phyloP scores from a whole-genome alignment of 208 protist genomes.

The Acanthamoeba royreba region DNA sequence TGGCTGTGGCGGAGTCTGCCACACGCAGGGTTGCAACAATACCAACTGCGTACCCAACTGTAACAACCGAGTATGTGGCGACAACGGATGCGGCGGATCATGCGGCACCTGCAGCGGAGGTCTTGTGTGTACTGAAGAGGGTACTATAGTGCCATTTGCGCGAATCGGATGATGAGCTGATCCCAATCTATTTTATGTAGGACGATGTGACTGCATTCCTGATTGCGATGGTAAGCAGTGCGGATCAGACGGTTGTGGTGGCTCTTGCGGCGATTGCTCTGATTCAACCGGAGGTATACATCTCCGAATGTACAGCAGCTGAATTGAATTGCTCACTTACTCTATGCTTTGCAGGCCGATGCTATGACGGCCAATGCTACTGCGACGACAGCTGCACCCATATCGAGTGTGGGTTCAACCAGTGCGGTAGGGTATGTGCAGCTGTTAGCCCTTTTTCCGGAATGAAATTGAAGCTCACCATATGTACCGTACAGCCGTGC shows the following conservation, averaged over 20 bases:
- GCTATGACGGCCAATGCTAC: slow-evolving; percentile 20
- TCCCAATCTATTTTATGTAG: not conserved
- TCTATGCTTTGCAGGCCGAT: not conserved
- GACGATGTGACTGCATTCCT: slow-evolving; percentile 24
- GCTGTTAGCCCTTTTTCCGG: too few species aligned
- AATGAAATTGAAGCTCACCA: not conserved
- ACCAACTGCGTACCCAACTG: not conserved
- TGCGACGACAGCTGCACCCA: not conserved
- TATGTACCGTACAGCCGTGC: not conserved
- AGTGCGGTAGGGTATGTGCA: not conserved
- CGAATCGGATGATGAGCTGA: not conserved
- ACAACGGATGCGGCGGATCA: slow-evolving; percentile 27
- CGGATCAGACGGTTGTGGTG: not conserved
- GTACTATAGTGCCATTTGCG: too few species aligned
- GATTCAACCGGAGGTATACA: not conserved
- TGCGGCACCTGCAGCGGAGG: not conserved
- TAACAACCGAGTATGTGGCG: not conserved
- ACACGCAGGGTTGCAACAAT: not conserved
- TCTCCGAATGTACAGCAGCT: too few species aligned
- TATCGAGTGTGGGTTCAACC: slow-evolving; percentile 31
- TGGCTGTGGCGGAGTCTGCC: not conserved
- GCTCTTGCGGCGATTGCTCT: slow-evolving; percentile 31
- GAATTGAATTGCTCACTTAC: not conserved
- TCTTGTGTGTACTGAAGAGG: not conserved
- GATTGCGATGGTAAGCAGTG: not conserved